phyloP scores from a whole-genome alignment of 176 grass and related monocot genomes.

The Thinopyrum elongatum region DNA sequence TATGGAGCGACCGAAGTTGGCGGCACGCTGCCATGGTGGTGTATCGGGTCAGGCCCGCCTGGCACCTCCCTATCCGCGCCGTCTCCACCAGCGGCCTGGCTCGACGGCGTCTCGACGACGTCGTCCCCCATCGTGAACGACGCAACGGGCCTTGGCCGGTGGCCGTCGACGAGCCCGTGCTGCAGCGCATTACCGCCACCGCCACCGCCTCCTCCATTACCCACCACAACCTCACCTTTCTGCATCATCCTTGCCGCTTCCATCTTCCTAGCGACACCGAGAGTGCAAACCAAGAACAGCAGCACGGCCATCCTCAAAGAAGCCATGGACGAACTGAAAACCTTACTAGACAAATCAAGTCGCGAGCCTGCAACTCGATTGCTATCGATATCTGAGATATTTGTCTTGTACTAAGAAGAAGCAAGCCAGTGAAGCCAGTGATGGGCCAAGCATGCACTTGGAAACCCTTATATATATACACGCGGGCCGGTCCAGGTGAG shows the following conservation, averaged over 20 bases:
- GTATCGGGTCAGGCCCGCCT: slow-evolving; percentile 33
- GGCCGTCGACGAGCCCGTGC: not conserved
- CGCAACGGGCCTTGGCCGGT: slow-evolving; percentile 4
- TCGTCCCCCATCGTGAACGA: not conserved
- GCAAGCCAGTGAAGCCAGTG: not conserved
- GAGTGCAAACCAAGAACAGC: not conserved
- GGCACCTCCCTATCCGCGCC: slow-evolving; percentile 30
- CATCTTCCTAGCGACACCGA: not conserved
- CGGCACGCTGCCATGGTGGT: slow-evolving; percentile 22
- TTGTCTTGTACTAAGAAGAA: not conserved
- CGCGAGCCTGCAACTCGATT: not conserved
- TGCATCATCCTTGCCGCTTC: not conserved
- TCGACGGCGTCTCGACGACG: not conserved
- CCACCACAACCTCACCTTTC: slow-evolving; percentile 7
- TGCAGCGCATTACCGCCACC: not conserved
- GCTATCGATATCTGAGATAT: not conserved
- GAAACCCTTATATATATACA: slow-evolving; percentile 25
- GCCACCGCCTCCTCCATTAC: not conserved
- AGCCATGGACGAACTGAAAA: not conserved
- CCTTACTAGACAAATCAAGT: not conserved
- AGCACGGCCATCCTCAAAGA: not conserved
- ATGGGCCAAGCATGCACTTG: slow-evolving; percentile 16
- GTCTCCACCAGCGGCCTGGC: not conserved
- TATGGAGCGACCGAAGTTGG: not conserved
- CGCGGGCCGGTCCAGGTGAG: not conserved